These are phyloP conservation scores for Neonectria punicea DNA, from an alignment of 2,329 filamentous ascomycete species.

Conservation along the genomic window DNA sequence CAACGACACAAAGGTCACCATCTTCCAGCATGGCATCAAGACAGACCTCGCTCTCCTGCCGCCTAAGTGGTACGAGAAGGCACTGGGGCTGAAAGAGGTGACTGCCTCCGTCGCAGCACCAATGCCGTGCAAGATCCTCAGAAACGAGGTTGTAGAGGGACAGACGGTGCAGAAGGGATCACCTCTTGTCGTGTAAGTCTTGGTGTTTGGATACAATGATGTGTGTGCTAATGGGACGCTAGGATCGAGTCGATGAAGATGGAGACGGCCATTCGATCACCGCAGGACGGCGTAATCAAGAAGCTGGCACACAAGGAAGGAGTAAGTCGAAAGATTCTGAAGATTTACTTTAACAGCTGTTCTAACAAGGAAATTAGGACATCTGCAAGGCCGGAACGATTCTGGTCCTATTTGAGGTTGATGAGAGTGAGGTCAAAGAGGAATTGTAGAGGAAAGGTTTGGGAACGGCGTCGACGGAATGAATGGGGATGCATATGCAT, in stretches of 20 bases:
- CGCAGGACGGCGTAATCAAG: constrained; percentile 76
- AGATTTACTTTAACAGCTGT: background rate
- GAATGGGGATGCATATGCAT: constrained; percentile 26
- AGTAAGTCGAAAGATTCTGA: constrained; percentile 59
- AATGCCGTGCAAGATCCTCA: constrained; percentile 97
- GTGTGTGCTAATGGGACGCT: constrained; percentile 36
- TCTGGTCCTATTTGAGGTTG: constrained; percentile 79
- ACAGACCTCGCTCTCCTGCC: constrained; percentile 66
- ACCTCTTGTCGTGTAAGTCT: constrained; percentile 80
- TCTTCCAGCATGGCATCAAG: constrained; percentile 78
- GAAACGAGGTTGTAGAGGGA: constrained; percentile 87
- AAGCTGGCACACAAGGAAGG: constrained; percentile 80
- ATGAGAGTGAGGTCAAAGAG: constrained; percentile 57
- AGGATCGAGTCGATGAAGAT: constrained; percentile 91
- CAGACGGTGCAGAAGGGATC: constrained; percentile 86
- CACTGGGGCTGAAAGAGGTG: constrained; percentile 82
- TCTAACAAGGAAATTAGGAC: constrained; percentile 59
- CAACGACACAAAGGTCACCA: constrained; percentile 71
- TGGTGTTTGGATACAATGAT: no score
- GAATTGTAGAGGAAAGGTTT: constrained; percentile 33
- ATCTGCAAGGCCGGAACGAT: constrained; percentile 83
- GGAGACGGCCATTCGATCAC: constrained; percentile 85
- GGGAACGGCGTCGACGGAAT: constrained; percentile 28
- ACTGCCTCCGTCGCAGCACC: constrained; percentile 88
- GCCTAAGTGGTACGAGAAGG: constrained; percentile 88